Base-by-base conservation (phyloP, 2,329 filamentous ascomycete species). In the Coniochaeta ligniaria region DNA sequence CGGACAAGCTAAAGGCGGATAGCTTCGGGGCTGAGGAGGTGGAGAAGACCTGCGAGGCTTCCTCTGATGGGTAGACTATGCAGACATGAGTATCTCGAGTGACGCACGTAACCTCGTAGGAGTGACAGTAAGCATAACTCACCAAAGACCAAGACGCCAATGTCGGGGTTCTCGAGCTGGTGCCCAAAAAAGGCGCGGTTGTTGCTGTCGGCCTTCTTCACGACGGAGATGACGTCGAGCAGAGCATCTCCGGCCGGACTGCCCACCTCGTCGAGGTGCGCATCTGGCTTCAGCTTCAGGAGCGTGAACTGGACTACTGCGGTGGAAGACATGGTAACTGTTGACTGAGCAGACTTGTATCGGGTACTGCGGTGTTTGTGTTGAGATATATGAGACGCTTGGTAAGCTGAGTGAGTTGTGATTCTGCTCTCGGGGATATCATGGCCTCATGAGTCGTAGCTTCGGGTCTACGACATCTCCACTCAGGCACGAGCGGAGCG, bases 1-100 rank as follows among this genome's bases (percentile, higher is more conserved):
- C 47, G 14, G 36, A 31, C 62, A 61, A 20, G 62, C 50, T 33
- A 59, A 43, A 16, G 60, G 62, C 38, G 41, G 59, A n/a, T 60
- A 33, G 24, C 20, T 54, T 47, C 45, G 47, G 41, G 6, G 57
- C 16, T 6, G 54, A 41, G 14, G 20, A 20, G 6, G 54, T 26
- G 20, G 54, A 35, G 31, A 59, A 60, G 2, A 58, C 45, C 12
- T 58, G 60, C 41, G 60, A 60, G 12, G 24, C 47, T 31, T 52
- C 47, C 8, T 3, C 12, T 3, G 47, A 28, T 6, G 47, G 47
- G 47, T 52, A 52, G n/a, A 31, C 47, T 52, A 12, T 47, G 2
- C 24, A 24, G 14, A 11, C 20, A 24, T 47, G 6, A 24, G n/a
- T 14, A 24, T 45, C 22, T 26, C 6, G 14, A 52, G 38, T 31